Evolutionary conservation across 345 rosid species (phyloP).

Genomic region (Noccaea bulbosa): DNA sequence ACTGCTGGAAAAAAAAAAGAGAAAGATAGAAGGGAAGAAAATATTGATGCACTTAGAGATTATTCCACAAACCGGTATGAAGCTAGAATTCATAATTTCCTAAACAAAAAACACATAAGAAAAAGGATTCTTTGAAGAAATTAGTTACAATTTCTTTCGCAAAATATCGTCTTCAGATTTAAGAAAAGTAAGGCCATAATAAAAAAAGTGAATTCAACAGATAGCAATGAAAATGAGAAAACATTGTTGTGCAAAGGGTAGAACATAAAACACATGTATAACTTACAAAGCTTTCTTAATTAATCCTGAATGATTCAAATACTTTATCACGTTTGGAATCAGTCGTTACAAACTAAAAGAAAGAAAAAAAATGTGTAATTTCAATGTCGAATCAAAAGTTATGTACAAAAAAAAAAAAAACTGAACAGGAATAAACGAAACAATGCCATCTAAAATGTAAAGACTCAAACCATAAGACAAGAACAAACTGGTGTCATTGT

Average conservation of each 20-base stretch:
- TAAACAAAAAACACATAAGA: too few relatives aligned
- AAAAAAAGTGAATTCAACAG: background rate
- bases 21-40: background rate
- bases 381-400: constrained; percentile 12
- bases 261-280: background rate
- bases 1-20: constrained; percentile 1
- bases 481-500: constrained; percentile 3
- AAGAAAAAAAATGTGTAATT: constrained; percentile 1
- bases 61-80: too few relatives aligned
- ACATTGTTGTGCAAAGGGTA: background rate
- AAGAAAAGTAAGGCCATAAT: background rate
- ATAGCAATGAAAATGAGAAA: background rate
- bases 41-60: too few relatives aligned
- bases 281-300: background rate
- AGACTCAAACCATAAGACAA: background rate
- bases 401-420: constrained; percentile 23
- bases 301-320: background rate
- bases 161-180: background rate
- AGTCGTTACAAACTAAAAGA: constrained; percentile 4
- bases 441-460: constrained; percentile 11
- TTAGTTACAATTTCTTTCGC: too few relatives aligned
- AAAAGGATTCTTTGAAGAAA: too few relatives aligned
- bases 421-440: constrained; percentile 8
- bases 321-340: constrained; percentile 3
- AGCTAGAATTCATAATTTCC: too few relatives aligned